A percentile compares a stretch with the other conserved stretches of the same genome.
Evolutionary conservation across 1,284 basidiomycete species (phyloP).

Genomic region (Cystobasidium pallidum): DNA sequence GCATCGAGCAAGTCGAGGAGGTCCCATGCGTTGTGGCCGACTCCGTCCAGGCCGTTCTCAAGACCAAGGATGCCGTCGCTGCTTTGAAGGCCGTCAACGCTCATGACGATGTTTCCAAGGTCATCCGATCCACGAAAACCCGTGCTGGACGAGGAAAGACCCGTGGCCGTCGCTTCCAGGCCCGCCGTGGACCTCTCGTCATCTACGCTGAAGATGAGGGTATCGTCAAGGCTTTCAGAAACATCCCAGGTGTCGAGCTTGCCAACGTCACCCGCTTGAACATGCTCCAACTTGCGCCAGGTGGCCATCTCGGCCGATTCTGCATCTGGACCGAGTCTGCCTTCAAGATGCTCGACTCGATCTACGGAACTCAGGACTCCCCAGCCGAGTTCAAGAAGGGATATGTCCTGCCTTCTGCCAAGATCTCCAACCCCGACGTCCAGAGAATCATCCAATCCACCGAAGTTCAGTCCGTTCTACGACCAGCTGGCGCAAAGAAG

Average conservation of each 20-base stretch:
- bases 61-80: slow-evolving; percentile 97
- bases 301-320: slow-evolving; percentile 98
- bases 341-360: slow-evolving; percentile 87
- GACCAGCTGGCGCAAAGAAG: slow-evolving; percentile 71
- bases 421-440: slow-evolving; percentile 93
- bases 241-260: slow-evolving; percentile 97
- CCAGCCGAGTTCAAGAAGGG: slow-evolving; percentile 87
- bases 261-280: slow-evolving; percentile 94
- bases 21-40: slow-evolving; percentile 89
- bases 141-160: slow-evolving; percentile 97
- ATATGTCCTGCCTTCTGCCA: slow-evolving; percentile 86
- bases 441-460: slow-evolving; percentile 98
- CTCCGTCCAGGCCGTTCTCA: slow-evolving; percentile 81
- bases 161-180: slow-evolving; percentile 94
- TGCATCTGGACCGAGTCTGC: slow-evolving; percentile 99
- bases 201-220: slow-evolving; percentile 99
- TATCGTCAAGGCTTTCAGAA: slow-evolving; percentile 97
- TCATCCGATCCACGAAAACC: slow-evolving; percentile 95
- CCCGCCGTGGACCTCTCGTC: slow-evolving; percentile 95
- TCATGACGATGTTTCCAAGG: slow-evolving; percentile 94
- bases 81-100: slow-evolving; percentile 89
- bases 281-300: slow-evolving; percentile 97
- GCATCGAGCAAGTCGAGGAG: slow-evolving; percentile 96
- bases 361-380: slow-evolving; percentile 92
- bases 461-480: slow-evolving; percentile 93